Percentiles rank a stretch among this genome's conserved stretches.
Evolutionary conservation across 2,329 filamentous ascomycete species (phyloP).

Genomic region (Colletotrichum lini): DNA sequence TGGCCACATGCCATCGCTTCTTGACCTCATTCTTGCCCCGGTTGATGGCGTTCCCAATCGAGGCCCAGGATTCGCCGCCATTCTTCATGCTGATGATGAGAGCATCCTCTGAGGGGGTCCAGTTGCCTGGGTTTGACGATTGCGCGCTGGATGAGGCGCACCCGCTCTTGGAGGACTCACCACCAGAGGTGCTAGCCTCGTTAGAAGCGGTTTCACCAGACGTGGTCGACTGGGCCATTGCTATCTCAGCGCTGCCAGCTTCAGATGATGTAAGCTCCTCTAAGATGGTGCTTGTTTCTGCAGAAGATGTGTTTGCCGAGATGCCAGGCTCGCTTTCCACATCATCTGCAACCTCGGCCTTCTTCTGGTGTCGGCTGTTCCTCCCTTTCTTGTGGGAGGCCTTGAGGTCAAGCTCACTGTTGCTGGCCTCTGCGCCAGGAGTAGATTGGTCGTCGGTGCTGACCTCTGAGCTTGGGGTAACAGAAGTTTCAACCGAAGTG

Average conservation of each 20-base stretch:
- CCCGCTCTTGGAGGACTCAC: constrained; percentile 8
- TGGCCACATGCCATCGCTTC: constrained; percentile 52
- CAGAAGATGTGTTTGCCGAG: constrained; percentile 13
- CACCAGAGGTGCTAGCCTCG: constrained; percentile 9
- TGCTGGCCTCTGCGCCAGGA: background rate
- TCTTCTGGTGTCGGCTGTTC: background rate
- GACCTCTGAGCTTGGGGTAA: constrained; percentile 22
- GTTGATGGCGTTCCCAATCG: constrained; percentile 49
- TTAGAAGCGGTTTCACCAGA: constrained; percentile 28
- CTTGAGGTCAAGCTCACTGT: constrained; percentile 10
- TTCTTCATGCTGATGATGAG: constrained; percentile 54
- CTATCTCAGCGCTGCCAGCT: constrained; percentile 1
- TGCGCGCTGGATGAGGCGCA: constrained; percentile 22
- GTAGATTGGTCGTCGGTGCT: constrained; percentile 8
- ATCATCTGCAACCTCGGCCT: background rate
- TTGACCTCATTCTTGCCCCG: constrained; percentile 49
- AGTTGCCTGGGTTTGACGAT: constrained; percentile 36
- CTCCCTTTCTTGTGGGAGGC: background rate
- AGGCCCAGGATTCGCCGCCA: constrained; percentile 48
- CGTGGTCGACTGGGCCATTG: constrained; percentile 4
- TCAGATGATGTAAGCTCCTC: constrained; percentile 12
- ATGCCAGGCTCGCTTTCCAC: constrained; percentile 4
- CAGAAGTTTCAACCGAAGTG: constrained; percentile 24
- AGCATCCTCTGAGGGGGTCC: constrained; percentile 54
- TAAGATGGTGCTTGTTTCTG: background rate